phyloP scores from a whole-genome alignment of 2,329 filamentous ascomycete species.

The Penicillium sp. region DNA sequence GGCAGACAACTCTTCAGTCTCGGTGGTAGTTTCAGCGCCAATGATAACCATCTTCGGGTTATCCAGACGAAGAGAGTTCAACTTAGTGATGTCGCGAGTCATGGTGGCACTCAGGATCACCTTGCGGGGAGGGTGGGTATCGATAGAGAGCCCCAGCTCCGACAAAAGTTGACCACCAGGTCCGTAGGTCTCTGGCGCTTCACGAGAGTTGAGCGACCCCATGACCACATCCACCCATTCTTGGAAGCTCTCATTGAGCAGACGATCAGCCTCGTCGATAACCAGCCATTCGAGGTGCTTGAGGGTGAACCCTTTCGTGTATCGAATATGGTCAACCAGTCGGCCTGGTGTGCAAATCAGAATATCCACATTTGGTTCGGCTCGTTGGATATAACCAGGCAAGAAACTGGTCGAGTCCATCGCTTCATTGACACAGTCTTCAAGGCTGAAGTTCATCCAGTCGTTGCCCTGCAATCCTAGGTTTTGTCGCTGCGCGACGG shows the following conservation, averaged over 20 bases:
- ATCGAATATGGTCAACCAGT: constrained; percentile 85
- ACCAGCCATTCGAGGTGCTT: constrained; percentile 82
- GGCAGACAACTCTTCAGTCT: constrained; percentile 21
- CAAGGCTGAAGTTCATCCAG: constrained; percentile 50
- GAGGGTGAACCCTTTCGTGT: constrained; percentile 79
- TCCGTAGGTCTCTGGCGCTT: constrained; percentile 50
- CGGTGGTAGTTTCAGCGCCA: constrained; percentile 52
- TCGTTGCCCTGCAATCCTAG: constrained; percentile 46
- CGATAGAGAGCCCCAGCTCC: constrained; percentile 40
- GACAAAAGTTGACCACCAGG: constrained; percentile 35
- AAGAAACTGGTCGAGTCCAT: constrained; percentile 46
- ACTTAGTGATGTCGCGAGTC: constrained; percentile 79
- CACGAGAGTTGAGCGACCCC: constrained; percentile 57
- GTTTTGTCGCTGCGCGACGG: constrained; percentile 53
- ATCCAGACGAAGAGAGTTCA: constrained; percentile 71
- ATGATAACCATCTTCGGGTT: constrained; percentile 77
- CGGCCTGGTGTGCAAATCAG: constrained; percentile 90
- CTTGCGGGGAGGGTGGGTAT: constrained; percentile 64
- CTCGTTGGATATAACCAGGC: constrained; percentile 62
- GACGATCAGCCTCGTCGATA: constrained; percentile 90
- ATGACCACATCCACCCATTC: constrained; percentile 80
- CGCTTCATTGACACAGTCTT: constrained; percentile 47
- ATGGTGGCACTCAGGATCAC: constrained; percentile 90
- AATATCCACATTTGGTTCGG: constrained; percentile 78
- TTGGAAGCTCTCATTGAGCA: constrained; percentile 89